A percentile compares a stretch with the other conserved stretches of the same genome.
Conservation (phyloP, 768 basidiomycete genomes). For the Serpula lacrymans region DNA sequence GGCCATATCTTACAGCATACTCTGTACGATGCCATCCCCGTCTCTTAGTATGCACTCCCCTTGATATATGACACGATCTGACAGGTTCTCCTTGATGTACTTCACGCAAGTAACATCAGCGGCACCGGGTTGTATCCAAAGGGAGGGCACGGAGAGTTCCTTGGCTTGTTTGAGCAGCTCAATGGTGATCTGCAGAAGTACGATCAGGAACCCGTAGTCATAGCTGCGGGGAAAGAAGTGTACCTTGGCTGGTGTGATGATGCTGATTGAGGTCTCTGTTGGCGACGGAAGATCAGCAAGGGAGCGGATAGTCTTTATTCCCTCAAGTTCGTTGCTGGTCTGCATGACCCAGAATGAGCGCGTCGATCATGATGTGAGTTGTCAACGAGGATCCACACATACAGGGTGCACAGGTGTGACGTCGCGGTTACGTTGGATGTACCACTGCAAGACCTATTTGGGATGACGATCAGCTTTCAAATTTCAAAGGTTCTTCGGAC, state of each 20-base stretch:
- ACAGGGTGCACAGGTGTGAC: conserved; percentile 79
- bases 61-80: conserved; percentile 69
- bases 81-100: conserved; percentile 66
- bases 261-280: conserved; percentile 66
- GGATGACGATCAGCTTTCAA: neutral
- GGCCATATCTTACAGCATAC: conserved; percentile 7
- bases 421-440: conserved; percentile 50
- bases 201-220: neutral
- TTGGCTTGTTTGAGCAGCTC: conserved; percentile 63
- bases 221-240: neutral
- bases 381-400: conserved; percentile 19
- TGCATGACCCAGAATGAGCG: conserved; percentile 21
- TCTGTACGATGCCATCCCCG: conserved; percentile 54
- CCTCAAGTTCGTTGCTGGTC: conserved; percentile 72
- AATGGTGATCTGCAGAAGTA: conserved; percentile 57
- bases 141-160: conserved; percentile 62
- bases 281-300: conserved; percentile 59
- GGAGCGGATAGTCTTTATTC: conserved; percentile 50
- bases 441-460: conserved; percentile 75
- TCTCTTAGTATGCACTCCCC: conserved; percentile 82
- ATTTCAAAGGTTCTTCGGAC: neutral
- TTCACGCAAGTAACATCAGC: conserved; percentile 60
- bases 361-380: conserved; percentile 4
- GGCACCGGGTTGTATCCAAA: conserved; percentile 92
- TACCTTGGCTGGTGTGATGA: conserved; percentile 77